Percentiles rank a stretch among this genome's conserved stretches.
These are phyloP conservation scores for Fomitopsis pinicola DNA, from an alignment of 1,284 basidiomycete species.

Conservation along the genomic window DNA sequence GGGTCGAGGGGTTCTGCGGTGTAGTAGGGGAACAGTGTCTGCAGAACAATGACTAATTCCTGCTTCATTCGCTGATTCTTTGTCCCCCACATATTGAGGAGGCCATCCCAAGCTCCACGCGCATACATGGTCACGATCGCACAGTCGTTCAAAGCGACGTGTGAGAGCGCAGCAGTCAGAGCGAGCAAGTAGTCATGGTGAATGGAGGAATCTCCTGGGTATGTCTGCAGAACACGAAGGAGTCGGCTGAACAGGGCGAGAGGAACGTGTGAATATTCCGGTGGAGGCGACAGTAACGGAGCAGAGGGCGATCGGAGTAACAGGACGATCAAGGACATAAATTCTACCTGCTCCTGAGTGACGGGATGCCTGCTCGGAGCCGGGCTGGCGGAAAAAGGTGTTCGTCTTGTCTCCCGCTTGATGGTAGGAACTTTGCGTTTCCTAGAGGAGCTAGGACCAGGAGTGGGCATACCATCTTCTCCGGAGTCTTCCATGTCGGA, in stretches of 20 bases:
- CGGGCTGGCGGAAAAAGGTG: slow-evolving; percentile 4
- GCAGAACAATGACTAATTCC: slow-evolving; percentile 63
- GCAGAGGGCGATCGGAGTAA: slow-evolving; percentile 59
- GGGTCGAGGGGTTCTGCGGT: slow-evolving; percentile 24
- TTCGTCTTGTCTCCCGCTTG: background rate
- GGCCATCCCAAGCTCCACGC: slow-evolving; percentile 51
- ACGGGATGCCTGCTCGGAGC: slow-evolving; percentile 29
- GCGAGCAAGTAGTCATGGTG: slow-evolving; percentile 70
- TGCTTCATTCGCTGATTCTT: slow-evolving; percentile 71
- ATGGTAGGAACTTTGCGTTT: slow-evolving; percentile 30
- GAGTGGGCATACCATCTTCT: slow-evolving; percentile 20
- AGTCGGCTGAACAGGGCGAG: slow-evolving; percentile 60
- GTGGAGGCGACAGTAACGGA: slow-evolving; percentile 42
- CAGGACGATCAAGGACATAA: slow-evolving; percentile 60
- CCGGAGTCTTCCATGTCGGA: slow-evolving; percentile 6
- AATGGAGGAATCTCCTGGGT: slow-evolving; percentile 68
- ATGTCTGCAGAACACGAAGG: slow-evolving; percentile 59
- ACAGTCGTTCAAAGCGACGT: slow-evolving; percentile 70
- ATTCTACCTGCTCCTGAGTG: slow-evolving; percentile 66
- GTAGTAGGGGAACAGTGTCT: slow-evolving; percentile 70
- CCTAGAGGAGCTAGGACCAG: slow-evolving; percentile 22
- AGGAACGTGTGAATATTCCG: slow-evolving; percentile 34
- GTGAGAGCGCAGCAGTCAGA: slow-evolving; percentile 65
- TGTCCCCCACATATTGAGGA: slow-evolving; percentile 72
- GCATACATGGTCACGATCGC: slow-evolving; percentile 57